Conservation (phyloP, 208 protist species). For the Trypanosomatidae sp. region DNA sequence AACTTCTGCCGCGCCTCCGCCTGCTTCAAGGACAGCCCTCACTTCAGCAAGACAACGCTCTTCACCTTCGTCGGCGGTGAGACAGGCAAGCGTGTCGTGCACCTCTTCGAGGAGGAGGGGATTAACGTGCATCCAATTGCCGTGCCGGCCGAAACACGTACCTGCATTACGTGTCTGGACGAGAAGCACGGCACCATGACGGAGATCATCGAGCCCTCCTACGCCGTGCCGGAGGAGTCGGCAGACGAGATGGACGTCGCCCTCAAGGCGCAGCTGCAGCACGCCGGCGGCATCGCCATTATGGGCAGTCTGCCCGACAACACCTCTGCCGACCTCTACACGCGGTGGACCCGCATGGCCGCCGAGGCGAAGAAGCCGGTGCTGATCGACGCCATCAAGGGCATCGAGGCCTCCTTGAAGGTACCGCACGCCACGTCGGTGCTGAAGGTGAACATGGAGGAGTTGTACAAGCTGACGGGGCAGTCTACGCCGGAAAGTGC, state of each 20-base stretch:
- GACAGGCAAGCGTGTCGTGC: conserved; percentile 20
- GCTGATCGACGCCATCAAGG: conserved; percentile 40
- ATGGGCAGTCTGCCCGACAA: conserved; percentile 39
- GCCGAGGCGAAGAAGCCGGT: conserved; percentile 25
- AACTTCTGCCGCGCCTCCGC: conserved; percentile 34
- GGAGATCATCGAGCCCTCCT: conserved; percentile 40
- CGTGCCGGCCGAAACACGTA: conserved; percentile 32
- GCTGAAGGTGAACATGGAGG: conserved; percentile 38
- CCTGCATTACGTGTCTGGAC: conserved; percentile 38
- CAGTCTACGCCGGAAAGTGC: conserved; percentile 19
- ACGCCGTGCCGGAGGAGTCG: conserved; percentile 22
- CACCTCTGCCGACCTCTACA: conserved; percentile 24
- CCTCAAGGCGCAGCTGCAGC: conserved; percentile 11
- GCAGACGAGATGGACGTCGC: conserved; percentile 19
- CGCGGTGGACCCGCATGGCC: conserved; percentile 28
- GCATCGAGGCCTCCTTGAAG: conserved; percentile 26
- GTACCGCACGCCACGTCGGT: conserved; percentile 22
- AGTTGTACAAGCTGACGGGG: conserved; percentile 28
- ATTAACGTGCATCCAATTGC: conserved; percentile 15
- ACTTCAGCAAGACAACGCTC: conserved; percentile 16
- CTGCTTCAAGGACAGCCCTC: conserved; percentile 15
- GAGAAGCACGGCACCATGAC: conserved; percentile 29
- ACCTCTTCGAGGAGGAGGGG: conserved; percentile 20
- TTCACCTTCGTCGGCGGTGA: conserved; percentile 33
- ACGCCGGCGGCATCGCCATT: conserved; percentile 23